phyloP scores from a whole-genome alignment of 2,329 filamentous ascomycete genomes.

The Botrytis elliptica region DNA sequence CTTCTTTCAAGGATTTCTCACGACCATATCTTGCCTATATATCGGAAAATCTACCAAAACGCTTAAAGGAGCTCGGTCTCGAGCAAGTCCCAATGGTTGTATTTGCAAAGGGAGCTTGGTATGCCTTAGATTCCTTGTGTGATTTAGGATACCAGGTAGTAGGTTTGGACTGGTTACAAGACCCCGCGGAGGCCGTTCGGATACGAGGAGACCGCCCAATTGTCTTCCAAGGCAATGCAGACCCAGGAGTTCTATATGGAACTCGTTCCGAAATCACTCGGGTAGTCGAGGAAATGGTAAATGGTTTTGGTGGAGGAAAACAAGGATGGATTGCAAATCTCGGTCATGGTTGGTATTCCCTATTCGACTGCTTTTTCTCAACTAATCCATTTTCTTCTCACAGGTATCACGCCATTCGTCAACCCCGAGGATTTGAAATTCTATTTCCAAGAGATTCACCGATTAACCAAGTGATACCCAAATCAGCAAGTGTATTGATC shows the following conservation, averaged over 20 bases:
- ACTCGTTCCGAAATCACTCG: conserved; percentile 75
- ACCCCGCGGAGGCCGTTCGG: conserved; percentile 78
- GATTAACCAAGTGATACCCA: conserved; percentile 48
- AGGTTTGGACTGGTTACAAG: conserved; percentile 91
- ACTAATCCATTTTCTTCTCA: conserved; percentile 27
- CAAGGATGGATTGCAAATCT: conserved; percentile 97
- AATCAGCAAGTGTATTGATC: not conserved
- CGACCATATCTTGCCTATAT: conserved; percentile 86
- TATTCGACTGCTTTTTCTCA: conserved; percentile 10
- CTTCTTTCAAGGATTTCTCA: conserved; percentile 79
- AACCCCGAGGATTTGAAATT: conserved; percentile 91
- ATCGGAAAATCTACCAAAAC: conserved; percentile 72
- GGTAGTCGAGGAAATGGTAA: conserved; percentile 81
- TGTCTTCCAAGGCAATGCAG: conserved; percentile 91
- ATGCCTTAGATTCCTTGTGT: conserved; percentile 84
- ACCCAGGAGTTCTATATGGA: conserved; percentile 90
- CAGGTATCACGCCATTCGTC: conserved; percentile 90
- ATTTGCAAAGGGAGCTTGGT: conserved; percentile 97
- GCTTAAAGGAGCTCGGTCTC: conserved; percentile 69
- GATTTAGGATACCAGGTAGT: conserved; percentile 90
- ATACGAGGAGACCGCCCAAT: conserved; percentile 72
- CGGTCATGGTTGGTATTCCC: conserved; percentile 73
- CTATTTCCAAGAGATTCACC: conserved; percentile 90
- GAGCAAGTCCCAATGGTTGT: conserved; percentile 93
- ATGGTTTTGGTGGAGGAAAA: conserved; percentile 76